Base-by-base conservation (phyloP, 1,284 basidiomycete genomes). In the Rhodotorula glutinis region DNA sequence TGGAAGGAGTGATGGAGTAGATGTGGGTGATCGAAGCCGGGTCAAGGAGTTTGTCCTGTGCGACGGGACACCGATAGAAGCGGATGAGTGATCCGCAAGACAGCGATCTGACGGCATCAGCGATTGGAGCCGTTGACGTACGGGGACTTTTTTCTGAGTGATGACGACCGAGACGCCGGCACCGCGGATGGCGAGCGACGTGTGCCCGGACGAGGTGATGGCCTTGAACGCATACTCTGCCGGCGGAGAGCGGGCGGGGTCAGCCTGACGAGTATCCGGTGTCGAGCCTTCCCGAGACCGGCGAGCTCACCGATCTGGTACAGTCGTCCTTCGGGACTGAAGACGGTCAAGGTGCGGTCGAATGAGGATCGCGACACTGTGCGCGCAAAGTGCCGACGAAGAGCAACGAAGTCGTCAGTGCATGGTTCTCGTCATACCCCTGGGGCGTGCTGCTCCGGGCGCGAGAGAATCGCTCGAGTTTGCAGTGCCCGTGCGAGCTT, bases 151-250 rank as follows among this genome's bases (percentile, higher is more conserved):
- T 82, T 93, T 93, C 82, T 99, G 96, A 16, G 94, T 97, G 76
- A 97, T 92, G 51, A 98, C 90, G 5, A 98, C 93, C 11, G 88
- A 85, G 4, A 92, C 94, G 77, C 98, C 94, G 80, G 91, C 91
- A 29, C 96, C 96, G 73, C 95, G 83, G 62, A 98, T 88, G 21
- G 94, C 86, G 60, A 99, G 85, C 10, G 94, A 87, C 4, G 96
- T 98, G 76, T 98, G 91, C 1, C 93, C 95, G 4, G 93, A 94
- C 60, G 92, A 90, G 69, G 91, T 91, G 80, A 98, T 98, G 57
- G 96, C 96, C 81, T 98, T 99, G 88, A 98, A 98, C 27, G 96
- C 96, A 84, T 98, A 98, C 82, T 97, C 93, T 96, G 72, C 66
- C 71, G 9, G 25, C 19, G 11, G 13, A 10, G n/a, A 2, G 38